Evolutionary conservation across 208 protist genomes (phyloP), one percentile per base, ranked within the genome.

Genomic region (Trypanosoma lewisi): DNA sequence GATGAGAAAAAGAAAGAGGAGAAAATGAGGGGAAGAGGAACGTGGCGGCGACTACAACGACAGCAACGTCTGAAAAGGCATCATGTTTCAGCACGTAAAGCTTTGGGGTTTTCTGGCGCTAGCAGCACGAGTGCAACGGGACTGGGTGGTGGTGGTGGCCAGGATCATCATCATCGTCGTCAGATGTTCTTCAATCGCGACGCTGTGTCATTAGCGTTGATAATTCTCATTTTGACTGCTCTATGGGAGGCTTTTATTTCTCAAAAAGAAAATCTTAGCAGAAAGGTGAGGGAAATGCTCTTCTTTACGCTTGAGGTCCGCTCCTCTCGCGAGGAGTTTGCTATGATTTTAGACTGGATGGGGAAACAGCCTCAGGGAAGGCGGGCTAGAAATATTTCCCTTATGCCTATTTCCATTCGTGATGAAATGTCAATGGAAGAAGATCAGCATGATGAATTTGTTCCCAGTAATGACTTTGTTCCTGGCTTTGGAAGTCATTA

Each of bases 281-380:
- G 73, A 49, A 83, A 78, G 56, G 1, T 87, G 11, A 75, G 71
- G 47, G 75, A 89, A 60, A 49, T 66, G n/a, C 73, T 83, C 37
- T 77, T 78, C 30, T 68, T 84, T 30, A 93, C 90, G 9, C 77
- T 96, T 53, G 85, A 96, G 59, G 85, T 96, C 17, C 90, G 90
- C 60, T 93, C 90, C 9, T 93, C 86, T 4, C 80, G 86, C 59
- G 75, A 85, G 45, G 85, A 96, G 77, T 96, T 83, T 58, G 82
- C 77, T 5, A 93, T 92, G 90, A 91, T 96, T 34, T 63, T 96
- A 72, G 85, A 96, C 41, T 96, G 90, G 87, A 91, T 96, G 86
- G 78, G 80, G 19, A 75, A 76, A 6, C 84, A 96, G 52, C 85
- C 85, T 30, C 60, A 75, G 17, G 82, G 82, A 36, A 69, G 76